A percentile compares a stretch with the other conserved stretches of the same genome.
Evolutionary conservation across 345 rosid species (phyloP).

Genomic region (Salix arbutifolia): DNA sequence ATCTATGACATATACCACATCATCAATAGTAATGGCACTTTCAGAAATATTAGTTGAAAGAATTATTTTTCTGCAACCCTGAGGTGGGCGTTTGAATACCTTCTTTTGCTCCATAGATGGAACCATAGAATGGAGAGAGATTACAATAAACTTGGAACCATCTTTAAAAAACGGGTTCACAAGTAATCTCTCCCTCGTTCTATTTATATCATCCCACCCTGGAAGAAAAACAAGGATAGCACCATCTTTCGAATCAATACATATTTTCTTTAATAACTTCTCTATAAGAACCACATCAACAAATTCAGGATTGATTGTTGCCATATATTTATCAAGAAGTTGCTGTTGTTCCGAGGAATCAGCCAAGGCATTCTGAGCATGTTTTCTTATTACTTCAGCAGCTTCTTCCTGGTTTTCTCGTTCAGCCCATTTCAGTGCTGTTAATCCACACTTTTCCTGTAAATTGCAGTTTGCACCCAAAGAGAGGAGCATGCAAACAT

Average conservation of each 20-base stretch:
- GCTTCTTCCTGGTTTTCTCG: slow-evolving; percentile 59
- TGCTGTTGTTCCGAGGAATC: slow-evolving; percentile 42
- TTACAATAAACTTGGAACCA: slow-evolving; percentile 53
- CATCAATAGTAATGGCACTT: slow-evolving; percentile 87
- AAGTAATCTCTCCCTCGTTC: slow-evolving; percentile 52
- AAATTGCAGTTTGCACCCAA: slow-evolving; percentile 61
- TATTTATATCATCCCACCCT: slow-evolving; percentile 95
- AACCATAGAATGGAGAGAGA: slow-evolving; percentile 91
- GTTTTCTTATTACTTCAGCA: slow-evolving; percentile 55
- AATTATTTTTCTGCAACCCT: slow-evolving; percentile 84
- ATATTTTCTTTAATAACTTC: slow-evolving; percentile 63
- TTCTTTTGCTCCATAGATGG: slow-evolving; percentile 81
- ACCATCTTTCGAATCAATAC: slow-evolving; percentile 65
- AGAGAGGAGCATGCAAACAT: slow-evolving; percentile 84
- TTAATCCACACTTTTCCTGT: slow-evolving; percentile 52
- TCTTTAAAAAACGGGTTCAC: slow-evolving; percentile 52
- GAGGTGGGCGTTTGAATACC: slow-evolving; percentile 65
- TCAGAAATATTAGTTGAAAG: slow-evolving; percentile 93
- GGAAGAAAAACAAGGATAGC: slow-evolving; percentile 95
- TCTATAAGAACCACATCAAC: slow-evolving; percentile 75
- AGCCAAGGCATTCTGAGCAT: slow-evolving; percentile 33
- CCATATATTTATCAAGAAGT: slow-evolving; percentile 65
- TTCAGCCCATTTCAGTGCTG: slow-evolving; percentile 71
- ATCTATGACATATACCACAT: slow-evolving; percentile 92
- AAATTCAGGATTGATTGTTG: slow-evolving; percentile 52